Evolutionary conservation across 495 filamentous ascomycete genomes (phyloP).

Genomic region (Cryomyces antarcticus): DNA sequence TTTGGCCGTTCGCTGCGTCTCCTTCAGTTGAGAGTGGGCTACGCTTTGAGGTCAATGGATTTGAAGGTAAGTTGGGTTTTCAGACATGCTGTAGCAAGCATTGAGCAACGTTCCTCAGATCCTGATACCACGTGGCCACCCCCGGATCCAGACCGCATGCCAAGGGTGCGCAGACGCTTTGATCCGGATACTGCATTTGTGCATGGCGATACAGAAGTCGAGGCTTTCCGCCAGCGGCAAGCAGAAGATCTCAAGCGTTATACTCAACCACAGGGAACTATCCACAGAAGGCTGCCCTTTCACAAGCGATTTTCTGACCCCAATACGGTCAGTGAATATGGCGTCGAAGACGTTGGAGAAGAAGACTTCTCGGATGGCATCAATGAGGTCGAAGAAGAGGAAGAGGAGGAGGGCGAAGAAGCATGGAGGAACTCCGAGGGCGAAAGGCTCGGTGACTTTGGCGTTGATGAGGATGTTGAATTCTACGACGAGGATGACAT

Average conservation of each 20-base stretch:
- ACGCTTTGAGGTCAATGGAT: conserved; percentile 63
- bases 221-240: conserved; percentile 37
- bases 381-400: conserved; percentile 10
- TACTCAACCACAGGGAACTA: conserved; percentile 6
- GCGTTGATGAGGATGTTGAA: conserved; percentile 69
- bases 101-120: conserved; percentile 15
- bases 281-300: conserved; percentile 30
- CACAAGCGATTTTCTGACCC: conserved; percentile 19
- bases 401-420: conserved; percentile 27
- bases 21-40: conserved; percentile 36
- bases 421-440: conserved; percentile 74
- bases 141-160: conserved; percentile 67
- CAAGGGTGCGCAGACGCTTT: conserved; percentile 21
- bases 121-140: conserved; percentile 58
- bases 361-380: conserved; percentile 2
- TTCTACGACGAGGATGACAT: conserved; percentile 66
- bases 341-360: conserved; percentile 21
- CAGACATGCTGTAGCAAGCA: not conserved
- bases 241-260: conserved; percentile 29
- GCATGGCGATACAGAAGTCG: conserved; percentile 18
- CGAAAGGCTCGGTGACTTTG: conserved; percentile 67
- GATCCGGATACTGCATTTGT: conserved; percentile 11
- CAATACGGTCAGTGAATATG: conserved; percentile 10
- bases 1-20: conserved; percentile 40
- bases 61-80: conserved; percentile 44